Percentiles rank a stretch among this genome's conserved stretches.
Evolutionary conservation across 768 basidiomycete species (phyloP).

Genomic region (Termitomyces bulborhizus): DNA sequence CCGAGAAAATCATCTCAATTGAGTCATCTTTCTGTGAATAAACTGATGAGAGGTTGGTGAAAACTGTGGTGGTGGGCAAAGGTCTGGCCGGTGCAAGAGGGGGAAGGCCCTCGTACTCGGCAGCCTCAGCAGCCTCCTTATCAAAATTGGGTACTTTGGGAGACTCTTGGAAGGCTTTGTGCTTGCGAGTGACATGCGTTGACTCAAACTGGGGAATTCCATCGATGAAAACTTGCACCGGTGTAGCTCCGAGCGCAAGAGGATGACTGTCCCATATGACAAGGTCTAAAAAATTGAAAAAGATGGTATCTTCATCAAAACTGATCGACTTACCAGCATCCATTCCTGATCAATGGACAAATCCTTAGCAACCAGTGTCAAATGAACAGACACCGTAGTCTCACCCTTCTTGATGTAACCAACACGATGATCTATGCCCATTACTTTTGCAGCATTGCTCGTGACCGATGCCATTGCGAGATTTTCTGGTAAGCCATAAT

Average conservation of each 20-base stretch:
- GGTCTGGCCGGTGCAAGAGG: constrained; percentile 46
- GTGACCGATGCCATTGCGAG: constrained; percentile 73
- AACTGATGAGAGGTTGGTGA: constrained; percentile 57
- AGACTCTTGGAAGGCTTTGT: constrained; percentile 31
- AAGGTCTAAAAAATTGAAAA: constrained; percentile 40
- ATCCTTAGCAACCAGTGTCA: not conserved
- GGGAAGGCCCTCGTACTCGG: constrained; percentile 69
- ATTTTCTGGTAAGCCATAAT: constrained; percentile 68
- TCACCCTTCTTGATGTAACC: constrained; percentile 68
- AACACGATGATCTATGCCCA: constrained; percentile 77
- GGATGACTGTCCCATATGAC: constrained; percentile 87
- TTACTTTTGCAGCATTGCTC: constrained; percentile 59
- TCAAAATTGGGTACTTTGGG: constrained; percentile 69
- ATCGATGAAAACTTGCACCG: constrained; percentile 84
- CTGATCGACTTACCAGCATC: constrained; percentile 52
- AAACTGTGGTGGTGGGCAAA: constrained; percentile 35
- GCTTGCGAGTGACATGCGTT: constrained; percentile 47
- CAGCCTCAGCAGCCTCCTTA: constrained; percentile 53
- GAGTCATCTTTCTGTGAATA: constrained; percentile 24
- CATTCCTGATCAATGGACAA: constrained; percentile 41
- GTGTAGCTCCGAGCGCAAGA: constrained; percentile 79
- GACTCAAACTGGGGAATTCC: constrained; percentile 68
- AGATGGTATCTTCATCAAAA: not conserved
- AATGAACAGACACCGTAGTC: not conserved
- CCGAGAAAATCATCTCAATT: constrained; percentile 24